Base-by-base conservation (phyloP, 139 green algal genomes). In the Eudorina sp. region DNA sequence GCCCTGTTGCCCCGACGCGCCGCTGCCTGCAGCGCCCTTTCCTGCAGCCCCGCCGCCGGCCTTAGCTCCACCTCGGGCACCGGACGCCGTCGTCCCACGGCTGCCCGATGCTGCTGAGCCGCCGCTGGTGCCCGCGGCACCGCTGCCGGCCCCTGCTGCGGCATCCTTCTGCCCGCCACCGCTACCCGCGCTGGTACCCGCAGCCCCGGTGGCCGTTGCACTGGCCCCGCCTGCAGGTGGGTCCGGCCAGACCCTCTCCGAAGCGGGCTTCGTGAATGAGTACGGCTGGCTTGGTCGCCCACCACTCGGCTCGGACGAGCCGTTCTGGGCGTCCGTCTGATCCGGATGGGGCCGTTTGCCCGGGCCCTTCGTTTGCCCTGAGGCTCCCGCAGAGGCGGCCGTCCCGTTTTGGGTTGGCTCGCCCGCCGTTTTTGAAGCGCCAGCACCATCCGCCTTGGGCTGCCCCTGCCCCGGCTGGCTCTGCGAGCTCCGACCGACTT, bases 201-300 rank as follows among this genome's bases (percentile, higher is more conserved):
- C 21, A 34, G 16, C 40, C 41, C 40, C 7, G 23, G 4, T 38
- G 5, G 4, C 29, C 5, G 23, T 34, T 19, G 70, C 9, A 40
- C 41, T 53, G 21, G 40, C 70, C 18, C 40, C 38, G 38, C 14
- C 41, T 5, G 40, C 40, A 21, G 5, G 27, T 27, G 46, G 29
- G 2, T 84, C 25, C 53, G 34, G 36, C 21, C 53, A 18, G 8
- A 73, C 34, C n/a, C n/a, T 29, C 58, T 86, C 60, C 27, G 41
- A 27, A 66, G 53, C 80, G 18, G 80, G 80, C 41, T 64, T 76
- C 19, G 80, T 58, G 41, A 34, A 77, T 0, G 41, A 19, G 58
- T 86, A 86, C 7, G 80, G 80, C 43, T 86, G 80, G n/a, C 60
- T 77, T 9, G 80, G 29, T 14, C 80, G 80, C 38, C 41, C 79